Evolutionary conservation across 2,329 filamentous ascomycete species (phyloP).

Genomic region (Colletotrichum plurivorum): DNA sequence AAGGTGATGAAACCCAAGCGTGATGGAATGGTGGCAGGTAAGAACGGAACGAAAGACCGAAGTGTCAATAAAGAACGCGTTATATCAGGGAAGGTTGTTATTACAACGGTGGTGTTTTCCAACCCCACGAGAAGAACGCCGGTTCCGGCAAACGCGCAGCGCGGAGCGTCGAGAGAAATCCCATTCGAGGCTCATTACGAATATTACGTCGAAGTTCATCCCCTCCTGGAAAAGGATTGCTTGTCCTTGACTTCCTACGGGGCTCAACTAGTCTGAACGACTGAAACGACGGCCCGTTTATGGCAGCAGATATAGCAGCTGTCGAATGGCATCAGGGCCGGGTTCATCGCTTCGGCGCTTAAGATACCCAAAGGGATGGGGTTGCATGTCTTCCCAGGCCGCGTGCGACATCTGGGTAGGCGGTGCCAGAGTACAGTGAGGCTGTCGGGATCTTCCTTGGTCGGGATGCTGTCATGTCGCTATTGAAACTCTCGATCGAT

Average conservation of each 20-base stretch:
- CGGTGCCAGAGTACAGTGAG: not conserved
- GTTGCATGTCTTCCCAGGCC: not conserved
- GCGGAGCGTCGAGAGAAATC: constrained; percentile 14
- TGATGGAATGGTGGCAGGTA: constrained; percentile 1
- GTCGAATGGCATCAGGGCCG: constrained; percentile 1
- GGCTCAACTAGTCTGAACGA: constrained; percentile 15
- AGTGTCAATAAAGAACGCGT: constrained; percentile 5
- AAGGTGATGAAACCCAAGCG: constrained; percentile 17
- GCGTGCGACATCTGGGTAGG: not conserved
- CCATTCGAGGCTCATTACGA: constrained; percentile 3
- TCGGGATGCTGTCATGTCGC: constrained; percentile 1
- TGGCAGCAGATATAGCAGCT: constrained; percentile 13
- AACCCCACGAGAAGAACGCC: not conserved
- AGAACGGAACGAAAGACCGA: not conserved
- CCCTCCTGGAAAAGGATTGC: constrained; percentile 15
- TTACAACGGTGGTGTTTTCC: constrained; percentile 8
- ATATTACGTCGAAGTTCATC: constrained; percentile 15
- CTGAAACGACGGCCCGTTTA: constrained; percentile 28
- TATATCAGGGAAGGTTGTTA: constrained; percentile 17
- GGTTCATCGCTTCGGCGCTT: not conserved
- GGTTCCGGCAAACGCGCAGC: constrained; percentile 1
- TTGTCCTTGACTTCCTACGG: constrained; percentile 12
- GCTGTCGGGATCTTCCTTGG: constrained; percentile 22
- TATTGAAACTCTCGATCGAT: constrained; percentile 26
- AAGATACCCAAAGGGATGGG: not conserved